Conservation (phyloP, 2,329 filamentous ascomycete species). For the Gyromitra esculenta region DNA sequence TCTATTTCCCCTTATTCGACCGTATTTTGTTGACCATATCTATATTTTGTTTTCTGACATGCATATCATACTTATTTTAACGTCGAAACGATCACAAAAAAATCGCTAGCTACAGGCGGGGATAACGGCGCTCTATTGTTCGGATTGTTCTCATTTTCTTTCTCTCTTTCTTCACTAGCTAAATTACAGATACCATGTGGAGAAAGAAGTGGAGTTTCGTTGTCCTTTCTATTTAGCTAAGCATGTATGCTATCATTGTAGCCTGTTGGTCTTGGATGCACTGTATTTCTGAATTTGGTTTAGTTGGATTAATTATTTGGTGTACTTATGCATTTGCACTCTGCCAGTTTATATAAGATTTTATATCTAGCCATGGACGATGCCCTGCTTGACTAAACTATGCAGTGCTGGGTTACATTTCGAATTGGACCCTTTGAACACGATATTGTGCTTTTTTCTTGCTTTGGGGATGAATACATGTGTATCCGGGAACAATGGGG, state of each 20-base stretch:
- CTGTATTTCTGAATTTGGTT: neutral
- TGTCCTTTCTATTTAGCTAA: constrained; percentile 26
- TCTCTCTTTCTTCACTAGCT: constrained; percentile 20
- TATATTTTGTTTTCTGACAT: constrained; percentile 25
- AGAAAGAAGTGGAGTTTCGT: constrained; percentile 34
- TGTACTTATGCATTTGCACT: neutral
- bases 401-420: neutral
- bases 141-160: constrained; percentile 12
- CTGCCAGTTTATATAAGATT: constrained; percentile 10
- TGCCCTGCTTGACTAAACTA: constrained; percentile 8
- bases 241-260: constrained; percentile 23
- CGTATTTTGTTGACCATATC: constrained; percentile 31
- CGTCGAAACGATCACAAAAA: constrained; percentile 17
- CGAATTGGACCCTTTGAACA: neutral
- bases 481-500: neutral
- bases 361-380: neutral
- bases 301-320: constrained; percentile 12
- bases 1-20: constrained; percentile 26
- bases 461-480: neutral
- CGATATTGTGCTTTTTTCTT: neutral
- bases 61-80: constrained; percentile 25
- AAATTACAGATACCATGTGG: constrained; percentile 11
- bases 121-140: constrained; percentile 8
- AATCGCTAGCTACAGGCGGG: constrained; percentile 17
- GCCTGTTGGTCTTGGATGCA: constrained; percentile 4